Conservation (phyloP, 305 asterid species). For the Solanum chacoense region DNA sequence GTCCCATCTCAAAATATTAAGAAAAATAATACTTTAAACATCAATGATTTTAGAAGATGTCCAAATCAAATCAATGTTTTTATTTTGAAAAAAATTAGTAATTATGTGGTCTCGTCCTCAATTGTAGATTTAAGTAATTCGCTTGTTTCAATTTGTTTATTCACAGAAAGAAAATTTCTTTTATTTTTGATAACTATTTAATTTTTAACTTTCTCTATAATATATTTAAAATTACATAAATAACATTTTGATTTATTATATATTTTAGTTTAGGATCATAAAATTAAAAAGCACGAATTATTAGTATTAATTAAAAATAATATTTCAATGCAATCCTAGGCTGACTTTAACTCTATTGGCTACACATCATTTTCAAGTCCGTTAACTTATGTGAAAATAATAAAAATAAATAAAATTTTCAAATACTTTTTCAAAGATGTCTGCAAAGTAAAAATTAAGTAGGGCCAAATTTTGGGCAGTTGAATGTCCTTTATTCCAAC, state of each 20-base stretch:
- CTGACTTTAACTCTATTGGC: conserved; percentile 31
- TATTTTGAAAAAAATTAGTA: neutral
- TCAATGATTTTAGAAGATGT: conserved; percentile 7
- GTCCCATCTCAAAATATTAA: neutral
- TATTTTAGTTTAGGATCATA: no score
- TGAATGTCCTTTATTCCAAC: neutral
- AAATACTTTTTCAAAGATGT: neutral
- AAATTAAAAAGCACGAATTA: no score
- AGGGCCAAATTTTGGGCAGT: conserved; percentile 1
- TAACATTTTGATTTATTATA: no score
- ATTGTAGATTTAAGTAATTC: neutral
- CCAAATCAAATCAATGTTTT: neutral
- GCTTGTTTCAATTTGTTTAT: no score
- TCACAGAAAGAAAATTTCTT: no score
- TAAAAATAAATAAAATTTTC: neutral
- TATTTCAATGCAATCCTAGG: conserved; percentile 24
- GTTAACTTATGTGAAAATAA: conserved; percentile 7
- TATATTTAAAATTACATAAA: no score
- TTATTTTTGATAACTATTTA: no score
- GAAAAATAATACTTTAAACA: neutral
- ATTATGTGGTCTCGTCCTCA: neutral
- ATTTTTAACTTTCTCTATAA: no score
- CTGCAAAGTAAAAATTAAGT: neutral
- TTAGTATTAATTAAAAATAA: neutral
- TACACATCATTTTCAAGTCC: conserved; percentile 19